These are phyloP conservation scores for Zea luxurians DNA, from an alignment of 176 grass and related monocot species.

Conservation along the genomic window DNA sequence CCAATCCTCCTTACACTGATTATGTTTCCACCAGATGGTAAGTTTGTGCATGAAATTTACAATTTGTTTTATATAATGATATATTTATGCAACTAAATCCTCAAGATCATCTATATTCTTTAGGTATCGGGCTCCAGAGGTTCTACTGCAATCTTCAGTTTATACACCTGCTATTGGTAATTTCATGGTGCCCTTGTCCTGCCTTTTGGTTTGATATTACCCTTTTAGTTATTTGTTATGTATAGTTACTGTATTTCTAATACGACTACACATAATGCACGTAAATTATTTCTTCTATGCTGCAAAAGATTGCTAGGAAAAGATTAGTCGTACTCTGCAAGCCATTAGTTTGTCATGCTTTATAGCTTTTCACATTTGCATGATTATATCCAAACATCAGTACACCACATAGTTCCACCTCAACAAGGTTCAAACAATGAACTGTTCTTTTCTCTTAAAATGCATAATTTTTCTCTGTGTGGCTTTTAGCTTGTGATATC, in stretches of 20 bases:
- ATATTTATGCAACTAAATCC: constrained; percentile 2
- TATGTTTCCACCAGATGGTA: constrained; percentile 99
- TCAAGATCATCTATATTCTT: background rate
- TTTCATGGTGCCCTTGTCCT: constrained; percentile 16
- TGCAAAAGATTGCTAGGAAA: background rate
- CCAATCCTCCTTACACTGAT: constrained; percentile 86
- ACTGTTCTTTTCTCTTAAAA: background rate
- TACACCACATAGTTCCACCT: background rate
- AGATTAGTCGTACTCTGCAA: background rate
- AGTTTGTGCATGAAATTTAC: constrained; percentile 25
- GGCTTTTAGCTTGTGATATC: constrained; percentile 3
- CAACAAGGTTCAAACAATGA: background rate
- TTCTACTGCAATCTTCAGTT: constrained; percentile 62
- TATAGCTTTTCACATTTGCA: background rate
- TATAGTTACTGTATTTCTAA: constrained; percentile 1
- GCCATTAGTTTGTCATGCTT: background rate
- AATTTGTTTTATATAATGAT: background rate
- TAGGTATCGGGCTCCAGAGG: constrained; percentile 92
- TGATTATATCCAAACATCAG: background rate
- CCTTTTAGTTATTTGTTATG: constrained; percentile 12
- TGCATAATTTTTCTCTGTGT: background rate
- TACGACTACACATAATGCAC: background rate
- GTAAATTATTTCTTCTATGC: background rate
- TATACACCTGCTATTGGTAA: constrained; percentile 90
- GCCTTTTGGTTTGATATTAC: background rate